These are phyloP conservation scores for Hyaloscypha finlandica DNA, from an alignment of 495 filamentous ascomycete genomes.

Conservation along the genomic window DNA sequence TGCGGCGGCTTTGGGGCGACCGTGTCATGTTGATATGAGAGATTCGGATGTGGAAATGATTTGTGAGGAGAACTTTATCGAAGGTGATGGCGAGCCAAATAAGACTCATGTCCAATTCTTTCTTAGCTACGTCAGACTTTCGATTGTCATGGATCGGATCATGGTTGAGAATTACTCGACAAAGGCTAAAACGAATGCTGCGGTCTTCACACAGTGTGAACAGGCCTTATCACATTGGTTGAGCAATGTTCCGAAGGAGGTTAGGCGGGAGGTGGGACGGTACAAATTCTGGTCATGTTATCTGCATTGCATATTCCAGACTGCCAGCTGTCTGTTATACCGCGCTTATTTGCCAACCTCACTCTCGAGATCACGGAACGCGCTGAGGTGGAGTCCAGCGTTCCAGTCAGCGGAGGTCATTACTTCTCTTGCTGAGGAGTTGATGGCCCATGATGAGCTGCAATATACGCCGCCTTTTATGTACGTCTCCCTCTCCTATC, in stretches of 20 bases:
- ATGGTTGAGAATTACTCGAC: constrained; percentile 10
- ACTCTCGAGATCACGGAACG: background rate
- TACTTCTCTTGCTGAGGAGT: constrained; percentile 2
- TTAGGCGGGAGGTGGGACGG: constrained; percentile 3
- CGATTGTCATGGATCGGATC: constrained; percentile 13
- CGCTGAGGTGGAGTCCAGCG: background rate
- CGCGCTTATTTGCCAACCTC: constrained; percentile 9
- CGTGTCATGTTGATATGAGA: constrained; percentile 3
- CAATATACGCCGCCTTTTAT: constrained; percentile 14
- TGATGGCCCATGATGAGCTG: constrained; percentile 16
- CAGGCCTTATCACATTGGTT: constrained; percentile 14
- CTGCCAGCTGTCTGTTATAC: constrained; percentile 8
- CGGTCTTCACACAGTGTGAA: constrained; percentile 5
- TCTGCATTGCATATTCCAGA: constrained; percentile 15
- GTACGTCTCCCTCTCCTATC: background rate
- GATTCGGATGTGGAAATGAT: constrained; percentile 19
- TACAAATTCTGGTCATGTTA: constrained; percentile 16
- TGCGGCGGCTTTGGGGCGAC: constrained; percentile 12
- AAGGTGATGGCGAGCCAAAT: background rate
- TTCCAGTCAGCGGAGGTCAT: constrained; percentile 9
- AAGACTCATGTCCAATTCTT: constrained; percentile 12
- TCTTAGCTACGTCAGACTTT: constrained; percentile 19
- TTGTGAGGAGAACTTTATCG: constrained; percentile 17
- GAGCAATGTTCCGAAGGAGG: background rate
- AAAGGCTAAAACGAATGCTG: constrained; percentile 1